These are phyloP conservation scores for Straminergon stramineum DNA, from an alignment of 225 moss, liverwort and hornwort species.

Conservation along the genomic window DNA sequence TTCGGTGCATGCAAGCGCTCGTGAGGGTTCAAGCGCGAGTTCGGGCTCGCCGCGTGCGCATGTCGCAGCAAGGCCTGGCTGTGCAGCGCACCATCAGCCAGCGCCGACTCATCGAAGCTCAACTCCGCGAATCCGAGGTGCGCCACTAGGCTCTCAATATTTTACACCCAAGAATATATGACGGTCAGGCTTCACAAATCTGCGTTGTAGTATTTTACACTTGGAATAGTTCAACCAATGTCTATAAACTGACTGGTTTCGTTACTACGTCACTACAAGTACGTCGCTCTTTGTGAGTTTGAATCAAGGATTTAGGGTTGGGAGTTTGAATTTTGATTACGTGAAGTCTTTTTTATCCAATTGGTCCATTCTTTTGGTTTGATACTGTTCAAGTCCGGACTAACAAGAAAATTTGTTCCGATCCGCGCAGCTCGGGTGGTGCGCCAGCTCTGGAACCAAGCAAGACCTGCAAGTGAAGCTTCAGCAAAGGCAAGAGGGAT, in stretches of 20 bases:
- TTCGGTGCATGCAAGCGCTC: constrained; percentile 94
- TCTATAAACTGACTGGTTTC: background rate
- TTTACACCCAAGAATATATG: background rate
- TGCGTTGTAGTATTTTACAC: background rate
- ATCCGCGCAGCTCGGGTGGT: constrained; percentile 62
- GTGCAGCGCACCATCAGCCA: constrained; percentile 80
- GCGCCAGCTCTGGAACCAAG: constrained; percentile 66
- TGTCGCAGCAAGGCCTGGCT: constrained; percentile 79
- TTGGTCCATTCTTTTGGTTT: background rate
- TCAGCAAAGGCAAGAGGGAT: constrained; percentile 75
- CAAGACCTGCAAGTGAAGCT: constrained; percentile 83
- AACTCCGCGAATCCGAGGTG: constrained; percentile 88
- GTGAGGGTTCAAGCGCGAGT: constrained; percentile 94
- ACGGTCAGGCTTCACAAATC: background rate
- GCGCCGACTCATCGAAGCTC: constrained; percentile 71
- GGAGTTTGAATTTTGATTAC: background rate
- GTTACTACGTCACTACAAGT: background rate
- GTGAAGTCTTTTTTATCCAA: background rate
- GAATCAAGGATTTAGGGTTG: background rate
- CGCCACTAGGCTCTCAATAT: background rate
- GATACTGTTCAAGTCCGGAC: background rate
- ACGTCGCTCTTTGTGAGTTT: background rate
- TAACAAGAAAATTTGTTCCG: background rate
- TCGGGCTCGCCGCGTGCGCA: constrained; percentile 83
- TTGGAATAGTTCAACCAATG: background rate